Conservation (phyloP, 2,329 filamentous ascomycete genomes). For the Nothomitra cinnamomea region DNA sequence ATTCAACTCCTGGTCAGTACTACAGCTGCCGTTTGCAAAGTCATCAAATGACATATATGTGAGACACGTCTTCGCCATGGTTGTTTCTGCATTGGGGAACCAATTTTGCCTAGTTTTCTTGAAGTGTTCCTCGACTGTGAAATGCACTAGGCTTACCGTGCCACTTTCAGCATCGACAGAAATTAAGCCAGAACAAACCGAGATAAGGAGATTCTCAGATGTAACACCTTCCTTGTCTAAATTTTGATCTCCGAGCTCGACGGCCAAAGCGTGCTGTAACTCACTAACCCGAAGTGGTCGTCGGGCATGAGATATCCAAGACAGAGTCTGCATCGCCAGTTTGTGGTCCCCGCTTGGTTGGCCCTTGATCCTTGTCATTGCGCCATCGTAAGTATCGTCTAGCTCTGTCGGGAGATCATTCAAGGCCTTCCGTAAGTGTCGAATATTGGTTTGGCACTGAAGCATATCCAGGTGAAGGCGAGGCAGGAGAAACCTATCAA, state of each 20-base stretch:
- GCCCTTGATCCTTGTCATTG: slow-evolving; percentile 13
- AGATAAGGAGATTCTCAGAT: slow-evolving; percentile 16
- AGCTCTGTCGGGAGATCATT: slow-evolving; percentile 11
- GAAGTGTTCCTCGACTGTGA: slow-evolving; percentile 30
- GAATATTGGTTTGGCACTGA: slow-evolving; percentile 8
- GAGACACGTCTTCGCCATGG: neutral
- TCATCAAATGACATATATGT: neutral
- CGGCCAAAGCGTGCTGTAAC: slow-evolving; percentile 13
- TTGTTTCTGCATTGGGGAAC: neutral
- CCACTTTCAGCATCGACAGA: slow-evolving; percentile 23
- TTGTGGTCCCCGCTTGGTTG: slow-evolving; percentile 13
- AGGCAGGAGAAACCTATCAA: slow-evolving; percentile 14
- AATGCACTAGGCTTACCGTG: slow-evolving; percentile 27
- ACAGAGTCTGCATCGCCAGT: slow-evolving; percentile 10
- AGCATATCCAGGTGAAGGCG: slow-evolving; percentile 13
- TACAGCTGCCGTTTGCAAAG: neutral
- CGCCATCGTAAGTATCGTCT: slow-evolving; percentile 14
- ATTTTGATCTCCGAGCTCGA: slow-evolving; percentile 10
- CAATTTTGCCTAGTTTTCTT: slow-evolving; percentile 15
- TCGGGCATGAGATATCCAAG: slow-evolving; percentile 11
- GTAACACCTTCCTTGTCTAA: slow-evolving; percentile 12
- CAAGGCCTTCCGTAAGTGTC: slow-evolving; percentile 10
- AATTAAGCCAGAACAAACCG: slow-evolving; percentile 26
- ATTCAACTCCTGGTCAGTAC: neutral
- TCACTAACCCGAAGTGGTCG: slow-evolving; percentile 12